Evolutionary conservation across 2,329 filamentous ascomycete species (phyloP), one percentile per base, ranked within the genome.

Genomic region (Diaporthe sp.): DNA sequence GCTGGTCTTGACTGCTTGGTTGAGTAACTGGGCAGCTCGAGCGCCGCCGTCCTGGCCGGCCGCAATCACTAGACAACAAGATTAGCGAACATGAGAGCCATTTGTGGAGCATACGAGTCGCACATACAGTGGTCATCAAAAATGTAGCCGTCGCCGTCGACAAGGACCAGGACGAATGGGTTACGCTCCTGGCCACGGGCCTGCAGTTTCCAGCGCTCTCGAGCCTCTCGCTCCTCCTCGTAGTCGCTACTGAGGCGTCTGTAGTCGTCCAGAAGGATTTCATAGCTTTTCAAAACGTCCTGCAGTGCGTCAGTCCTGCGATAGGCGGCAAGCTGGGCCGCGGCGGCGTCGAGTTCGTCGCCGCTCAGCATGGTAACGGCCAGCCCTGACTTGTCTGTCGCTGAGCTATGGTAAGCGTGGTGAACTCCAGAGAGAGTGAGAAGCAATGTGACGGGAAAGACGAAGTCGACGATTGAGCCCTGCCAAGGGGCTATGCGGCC

Each of bases 71-170:
- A 13, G n/a, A 30, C 17, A 37, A 39, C 0, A 5, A 61, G 35
- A n/a, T 71, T 17, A 71, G 69, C 69, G 22, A 39, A 17, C 27
- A n/a, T 35, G 22, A 7, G 27, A 13, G 4, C n/a, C n/a, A n/a
- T 32, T 17, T 17, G 32, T 27, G 37, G 32, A 32, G 30, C n/a
- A 8, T 19, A 50, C 12, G 12, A 32, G 5, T n/a, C n/a, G n/a
- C n/a, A 30, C n/a, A 42, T 42, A 71, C 69, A 82, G 39, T 83
- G 80, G 51, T 90, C 88, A 44, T 87, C 84, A 78, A 91, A 89
- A 22, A 84, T 75, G 72, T 92, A 92, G 63, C 88, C 89, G 80
- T 93, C 90, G 27, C 90, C 91, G 73, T 93, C 91, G 17, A 93
- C 82, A 0, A 93, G 82, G 8, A 92, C 87, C 2, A 92, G 83